Evolutionary conservation across 2,329 filamentous ascomycete genomes (phyloP).

Genomic region (Sordariomycetes sp.): DNA sequence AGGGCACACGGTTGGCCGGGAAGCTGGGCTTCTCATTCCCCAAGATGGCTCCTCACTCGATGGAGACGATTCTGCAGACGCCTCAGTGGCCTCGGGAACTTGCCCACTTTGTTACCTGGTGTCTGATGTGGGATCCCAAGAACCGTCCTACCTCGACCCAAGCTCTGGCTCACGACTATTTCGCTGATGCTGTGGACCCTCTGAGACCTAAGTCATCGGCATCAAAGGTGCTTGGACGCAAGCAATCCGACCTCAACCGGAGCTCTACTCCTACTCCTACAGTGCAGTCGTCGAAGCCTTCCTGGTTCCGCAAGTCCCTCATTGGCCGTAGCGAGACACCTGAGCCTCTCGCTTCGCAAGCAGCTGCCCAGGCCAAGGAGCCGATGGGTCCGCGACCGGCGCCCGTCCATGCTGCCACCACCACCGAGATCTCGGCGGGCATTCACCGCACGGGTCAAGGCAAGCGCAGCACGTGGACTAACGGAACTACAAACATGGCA

Average conservation of each 20-base stretch:
- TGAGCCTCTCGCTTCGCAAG: conserved; percentile 44
- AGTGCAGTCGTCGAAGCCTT: conserved; percentile 66
- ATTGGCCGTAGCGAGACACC: conserved; percentile 69
- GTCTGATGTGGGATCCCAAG: conserved; percentile 97
- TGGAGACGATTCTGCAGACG: conserved; percentile 85
- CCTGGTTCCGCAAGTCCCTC: conserved; percentile 94
- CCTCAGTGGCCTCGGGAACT: conserved; percentile 88
- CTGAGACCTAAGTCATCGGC: conserved; percentile 84
- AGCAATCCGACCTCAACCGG: conserved; percentile 75
- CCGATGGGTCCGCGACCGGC: conserved; percentile 31
- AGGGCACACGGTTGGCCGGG: conserved; percentile 82
- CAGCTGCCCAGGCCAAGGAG: conserved; percentile 40
- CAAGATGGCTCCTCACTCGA: conserved; percentile 95
- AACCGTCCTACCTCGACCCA: conserved; percentile 83
- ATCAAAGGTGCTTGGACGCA: conserved; percentile 75
- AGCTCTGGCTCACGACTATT: conserved; percentile 93
- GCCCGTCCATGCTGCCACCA: conserved; percentile 20
- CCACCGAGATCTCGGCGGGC: conserved; percentile 30
- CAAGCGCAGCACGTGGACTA: conserved; percentile 92
- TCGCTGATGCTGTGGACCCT: conserved; percentile 84
- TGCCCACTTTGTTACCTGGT: conserved; percentile 94
- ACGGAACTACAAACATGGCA: conserved; percentile 56
- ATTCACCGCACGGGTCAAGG: conserved; percentile 38
- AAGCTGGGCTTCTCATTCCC: conserved; percentile 98
- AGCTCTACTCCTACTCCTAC: conserved; percentile 43